These are phyloP conservation scores for Zoysia matrella DNA, from an alignment of 202 grass and related monocot species.

Conservation along the genomic window DNA sequence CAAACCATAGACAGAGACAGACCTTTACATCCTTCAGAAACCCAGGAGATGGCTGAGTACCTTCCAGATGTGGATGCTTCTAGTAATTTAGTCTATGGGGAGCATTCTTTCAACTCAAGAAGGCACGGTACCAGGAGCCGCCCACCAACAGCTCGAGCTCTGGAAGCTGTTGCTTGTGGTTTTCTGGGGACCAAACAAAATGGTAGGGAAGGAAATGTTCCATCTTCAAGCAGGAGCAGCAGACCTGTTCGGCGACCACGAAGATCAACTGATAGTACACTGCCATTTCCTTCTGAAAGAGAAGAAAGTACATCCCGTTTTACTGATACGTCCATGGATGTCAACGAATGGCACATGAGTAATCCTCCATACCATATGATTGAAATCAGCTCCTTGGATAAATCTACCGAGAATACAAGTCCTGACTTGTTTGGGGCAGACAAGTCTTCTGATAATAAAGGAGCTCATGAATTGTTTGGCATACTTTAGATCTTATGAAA, in stretches of 20 bases:
- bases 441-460: conserved; percentile 35
- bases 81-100: conserved; percentile 45
- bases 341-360: conserved; percentile 44
- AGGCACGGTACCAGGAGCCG: conserved; percentile 90
- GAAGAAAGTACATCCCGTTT: conserved; percentile 45
- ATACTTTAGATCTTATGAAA: conserved; percentile 46
- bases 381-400: conserved; percentile 34
- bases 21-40: not conserved
- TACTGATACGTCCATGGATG: conserved; percentile 33
- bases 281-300: conserved; percentile 48
- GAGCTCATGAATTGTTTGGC: conserved; percentile 35
- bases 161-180: conserved; percentile 44
- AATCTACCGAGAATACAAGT: conserved; percentile 40
- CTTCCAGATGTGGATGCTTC: conserved; percentile 44
- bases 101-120: conserved; percentile 54
- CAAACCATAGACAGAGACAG: conserved; percentile 22
- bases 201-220: conserved; percentile 51
- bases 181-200: conserved; percentile 75
- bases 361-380: conserved; percentile 47
- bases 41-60: conserved; percentile 33
- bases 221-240: conserved; percentile 61
- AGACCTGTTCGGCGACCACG: conserved; percentile 56
- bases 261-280: conserved; percentile 49
- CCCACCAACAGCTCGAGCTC: conserved; percentile 80
- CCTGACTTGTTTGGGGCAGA: conserved; percentile 53